Evolutionary conservation across 176 grass and related monocot genomes (phyloP).

Genomic region (Oryza nivara): DNA sequence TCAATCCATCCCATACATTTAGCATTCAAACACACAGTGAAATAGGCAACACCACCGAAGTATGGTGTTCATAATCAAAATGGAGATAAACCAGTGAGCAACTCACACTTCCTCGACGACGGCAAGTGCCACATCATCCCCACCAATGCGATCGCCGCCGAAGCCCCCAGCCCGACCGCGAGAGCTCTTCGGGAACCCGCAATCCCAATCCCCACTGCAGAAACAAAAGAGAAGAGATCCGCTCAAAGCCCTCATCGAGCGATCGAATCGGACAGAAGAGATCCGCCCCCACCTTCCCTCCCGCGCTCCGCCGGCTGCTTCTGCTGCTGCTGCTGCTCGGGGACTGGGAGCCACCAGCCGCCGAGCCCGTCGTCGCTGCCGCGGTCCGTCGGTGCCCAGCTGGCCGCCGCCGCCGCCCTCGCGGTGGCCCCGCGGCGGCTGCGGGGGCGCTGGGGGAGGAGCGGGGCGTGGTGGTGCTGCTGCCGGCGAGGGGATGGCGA

Average conservation of each 20-base stretch:
- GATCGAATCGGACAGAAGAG: not conserved
- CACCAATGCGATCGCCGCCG: slow-evolving; percentile 56
- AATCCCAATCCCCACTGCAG: slow-evolving; percentile 25
- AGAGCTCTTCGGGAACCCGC: slow-evolving; percentile 56
- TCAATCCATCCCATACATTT: not conserved
- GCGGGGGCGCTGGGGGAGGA: slow-evolving; percentile 21
- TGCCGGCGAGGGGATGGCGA: slow-evolving; percentile 1
- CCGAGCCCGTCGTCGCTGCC: slow-evolving; percentile 35
- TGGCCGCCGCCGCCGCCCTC: slow-evolving; percentile 23
- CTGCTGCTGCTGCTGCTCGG: not conserved
- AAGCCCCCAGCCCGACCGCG: slow-evolving; percentile 53
- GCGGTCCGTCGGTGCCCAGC: slow-evolving; percentile 23
- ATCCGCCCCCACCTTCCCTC: slow-evolving; percentile 13
- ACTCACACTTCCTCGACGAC: slow-evolving; percentile 56
- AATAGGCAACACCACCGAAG: not conserved
- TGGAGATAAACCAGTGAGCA: not conserved
- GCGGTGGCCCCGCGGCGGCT: not conserved
- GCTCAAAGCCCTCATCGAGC: not conserved
- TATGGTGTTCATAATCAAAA: slow-evolving; percentile 1
- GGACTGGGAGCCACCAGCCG: slow-evolving; percentile 43
- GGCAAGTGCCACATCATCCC: slow-evolving; percentile 62
- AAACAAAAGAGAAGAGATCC: slow-evolving; percentile 29
- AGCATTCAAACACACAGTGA: not conserved
- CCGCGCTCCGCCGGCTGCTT: not conserved
- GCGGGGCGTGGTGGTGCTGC: not conserved